Evolutionary conservation across 352 stramenopile species (phyloP).

Genomic region (Phytophthora quininea): DNA sequence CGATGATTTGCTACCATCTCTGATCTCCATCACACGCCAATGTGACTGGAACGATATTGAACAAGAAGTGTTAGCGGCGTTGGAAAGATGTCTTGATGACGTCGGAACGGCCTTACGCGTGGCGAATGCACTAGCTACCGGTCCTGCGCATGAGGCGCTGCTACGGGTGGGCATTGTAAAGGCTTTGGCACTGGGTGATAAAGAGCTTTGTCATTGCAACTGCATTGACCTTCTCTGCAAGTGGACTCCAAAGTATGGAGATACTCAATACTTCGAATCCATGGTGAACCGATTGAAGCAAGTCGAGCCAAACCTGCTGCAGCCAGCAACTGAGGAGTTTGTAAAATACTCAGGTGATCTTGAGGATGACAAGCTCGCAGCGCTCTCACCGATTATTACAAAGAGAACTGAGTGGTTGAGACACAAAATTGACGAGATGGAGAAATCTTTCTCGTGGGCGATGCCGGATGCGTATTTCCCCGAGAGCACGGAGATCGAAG

Average conservation of each 20-base stretch:
- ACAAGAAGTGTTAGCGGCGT: neutral
- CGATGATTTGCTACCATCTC: neutral
- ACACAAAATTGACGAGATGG: neutral
- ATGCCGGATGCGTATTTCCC: conserved; percentile 12
- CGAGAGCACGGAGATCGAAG: conserved; percentile 4
- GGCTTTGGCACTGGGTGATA: neutral
- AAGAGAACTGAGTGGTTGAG: conserved; percentile 15
- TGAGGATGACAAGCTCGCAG: neutral
- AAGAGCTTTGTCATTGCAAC: neutral
- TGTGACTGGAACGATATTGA: conserved; percentile 20
- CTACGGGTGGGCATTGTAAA: conserved; percentile 1
- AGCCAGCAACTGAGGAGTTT: neutral
- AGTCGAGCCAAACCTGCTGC: conserved; percentile 1
- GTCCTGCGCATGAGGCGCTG: conserved; percentile 3
- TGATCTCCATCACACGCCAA: conserved; percentile 4
- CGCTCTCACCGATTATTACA: neutral
- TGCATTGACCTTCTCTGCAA: conserved; percentile 8
- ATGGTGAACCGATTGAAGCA: conserved; percentile 5
- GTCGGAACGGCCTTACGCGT: neutral
- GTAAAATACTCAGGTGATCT: neutral
- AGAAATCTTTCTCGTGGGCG: conserved; percentile 15
- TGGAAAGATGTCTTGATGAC: neutral
- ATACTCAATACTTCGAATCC: neutral
- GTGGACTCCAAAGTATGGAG: neutral
- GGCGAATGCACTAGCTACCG: too few species aligned